A percentile compares a stretch with the other conserved stretches of the same genome.
phyloP scores from a whole-genome alignment of 2,329 filamentous ascomycete species.

The Microcyclospora pomicola region DNA sequence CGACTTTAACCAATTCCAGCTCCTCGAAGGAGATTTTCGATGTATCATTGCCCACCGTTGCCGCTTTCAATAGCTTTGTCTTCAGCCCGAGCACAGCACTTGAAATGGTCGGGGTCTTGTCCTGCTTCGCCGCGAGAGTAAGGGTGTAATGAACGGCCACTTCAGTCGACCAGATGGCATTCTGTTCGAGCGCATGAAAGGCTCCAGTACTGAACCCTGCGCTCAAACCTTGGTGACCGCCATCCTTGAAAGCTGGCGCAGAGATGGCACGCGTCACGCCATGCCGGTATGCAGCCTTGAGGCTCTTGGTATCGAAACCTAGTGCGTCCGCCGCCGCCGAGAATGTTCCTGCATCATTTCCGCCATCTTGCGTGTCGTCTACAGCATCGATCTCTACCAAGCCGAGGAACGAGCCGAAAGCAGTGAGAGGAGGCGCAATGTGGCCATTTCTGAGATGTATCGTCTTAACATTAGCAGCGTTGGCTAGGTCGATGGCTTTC shows the following conservation, averaged over 20 bases:
- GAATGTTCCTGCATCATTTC: slow-evolving; percentile 39
- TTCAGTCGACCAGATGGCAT: slow-evolving; percentile 27
- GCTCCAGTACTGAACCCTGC: slow-evolving; percentile 25
- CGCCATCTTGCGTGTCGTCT: slow-evolving; percentile 30
- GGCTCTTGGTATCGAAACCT: slow-evolving; percentile 26
- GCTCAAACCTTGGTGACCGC: slow-evolving; percentile 25
- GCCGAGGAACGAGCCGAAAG: slow-evolving; percentile 46
- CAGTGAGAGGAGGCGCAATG: slow-evolving; percentile 46
- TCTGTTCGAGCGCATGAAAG: slow-evolving; percentile 20
- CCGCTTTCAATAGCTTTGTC: slow-evolving; percentile 40
- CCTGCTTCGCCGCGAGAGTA: slow-evolving; percentile 32
- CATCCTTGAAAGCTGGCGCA: slow-evolving; percentile 20
- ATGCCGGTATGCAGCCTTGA: slow-evolving; percentile 24
- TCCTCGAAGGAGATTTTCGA: slow-evolving; percentile 38
- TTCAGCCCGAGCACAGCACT: slow-evolving; percentile 40
- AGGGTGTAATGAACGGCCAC: slow-evolving; percentile 38
- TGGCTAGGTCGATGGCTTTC: slow-evolving; percentile 29
- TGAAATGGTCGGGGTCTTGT: slow-evolving; percentile 38
- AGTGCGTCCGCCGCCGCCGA: slow-evolving; percentile 41
- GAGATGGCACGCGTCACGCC: slow-evolving; percentile 27
- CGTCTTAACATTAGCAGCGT: slow-evolving; percentile 22
- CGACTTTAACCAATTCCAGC: slow-evolving; percentile 27
- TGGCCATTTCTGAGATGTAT: slow-evolving; percentile 45
- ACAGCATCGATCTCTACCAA: slow-evolving; percentile 51
- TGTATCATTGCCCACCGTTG: slow-evolving; percentile 25